Evolutionary conservation across 495 filamentous ascomycete species (phyloP).

Genomic region (Aspergillus taichungensis): DNA sequence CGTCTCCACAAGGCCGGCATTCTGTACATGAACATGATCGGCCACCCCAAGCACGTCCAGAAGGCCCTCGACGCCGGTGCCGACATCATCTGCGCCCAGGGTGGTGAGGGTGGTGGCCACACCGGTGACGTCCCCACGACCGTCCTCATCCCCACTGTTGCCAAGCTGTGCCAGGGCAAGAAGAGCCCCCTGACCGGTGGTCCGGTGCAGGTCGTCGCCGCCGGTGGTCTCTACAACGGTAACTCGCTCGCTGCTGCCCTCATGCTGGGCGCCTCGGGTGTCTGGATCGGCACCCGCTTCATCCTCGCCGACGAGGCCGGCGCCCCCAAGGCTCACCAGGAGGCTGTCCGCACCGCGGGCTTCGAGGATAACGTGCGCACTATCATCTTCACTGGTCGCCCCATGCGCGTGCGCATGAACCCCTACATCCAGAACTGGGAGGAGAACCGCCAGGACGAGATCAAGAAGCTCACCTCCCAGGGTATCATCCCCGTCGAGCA

Average conservation of each 20-base stretch:
- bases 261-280: constrained; percentile 84
- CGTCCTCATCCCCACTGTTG: constrained; percentile 83
- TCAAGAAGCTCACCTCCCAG: constrained; percentile 81
- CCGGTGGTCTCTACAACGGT: constrained; percentile 91
- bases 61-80: constrained; percentile 85
- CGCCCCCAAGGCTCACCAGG: constrained; percentile 89
- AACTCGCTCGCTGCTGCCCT: constrained; percentile 81
- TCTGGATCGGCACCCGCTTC: constrained; percentile 97
- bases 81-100: constrained; percentile 90
- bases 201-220: constrained; percentile 84
- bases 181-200: constrained; percentile 81
- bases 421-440: constrained; percentile 94
- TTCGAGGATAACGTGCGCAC: constrained; percentile 95
- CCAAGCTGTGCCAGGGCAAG: constrained; percentile 66
- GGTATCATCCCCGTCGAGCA: constrained; percentile 89
- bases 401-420: constrained; percentile 87
- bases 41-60: constrained; percentile 95
- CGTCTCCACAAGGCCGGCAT: constrained; percentile 78
- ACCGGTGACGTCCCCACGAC: constrained; percentile 86
- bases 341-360: constrained; percentile 83
- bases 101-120: constrained; percentile 86
- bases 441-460: constrained; percentile 76
- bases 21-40: constrained; percentile 99
- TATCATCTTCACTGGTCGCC: constrained; percentile 96
- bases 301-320: constrained; percentile 90